Evolutionary conservation across 2,329 filamentous ascomycete species (phyloP), one percentile per base, ranked within the genome.

Genomic region (Colletotrichum melonis): DNA sequence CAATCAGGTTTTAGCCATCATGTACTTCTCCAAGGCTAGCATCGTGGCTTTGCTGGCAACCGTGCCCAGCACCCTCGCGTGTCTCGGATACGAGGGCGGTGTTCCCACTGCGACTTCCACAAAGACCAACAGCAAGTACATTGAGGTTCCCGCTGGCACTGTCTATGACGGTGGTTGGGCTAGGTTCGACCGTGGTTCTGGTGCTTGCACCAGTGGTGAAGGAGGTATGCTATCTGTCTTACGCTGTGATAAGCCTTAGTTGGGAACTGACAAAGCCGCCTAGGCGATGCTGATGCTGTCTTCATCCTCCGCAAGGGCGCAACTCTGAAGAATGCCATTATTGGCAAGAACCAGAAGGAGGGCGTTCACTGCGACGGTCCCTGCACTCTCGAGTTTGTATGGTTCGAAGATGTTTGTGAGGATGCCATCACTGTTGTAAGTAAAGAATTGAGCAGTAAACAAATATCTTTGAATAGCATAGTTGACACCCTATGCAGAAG

Each of bases 381-480:
- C 3, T 87, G 85, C 78, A 85, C 80, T 1, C 69, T 87, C 3
- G 81, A 82, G 76, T 84, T 83, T 35, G 86, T 88, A 63, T 87
- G 85, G 83, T 88, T 86, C 76, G 82, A 84, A 58, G 83, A 85
- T 35, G 84, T 87, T 54, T 87, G 85, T 56, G 85, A 87, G 74
- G 84, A 87, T 49, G 85, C 84, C 38, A 84, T 86, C 74, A 77
- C 77, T 9, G 76, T 82, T 28, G 70, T 65, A 32, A 70, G 70
- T 55, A 55, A 3, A 3, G 19, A 22, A 1, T 19, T 9, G 1
- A n/a, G 38, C 1, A 11, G 4, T 14, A 0, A 7, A 42, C 0
- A 19, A 49, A 9, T 7, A 19, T 0, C 8, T 7, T 0, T 22
- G 2, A 8, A 4, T 19, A 49, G 38, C 12, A 22, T 35, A 24